A percentile compares a stretch with the other conserved stretches of the same genome.
These are phyloP conservation scores for Gypsophila paniculata DNA, from an alignment of 179 eudicot genomes.

Conservation along the genomic window DNA sequence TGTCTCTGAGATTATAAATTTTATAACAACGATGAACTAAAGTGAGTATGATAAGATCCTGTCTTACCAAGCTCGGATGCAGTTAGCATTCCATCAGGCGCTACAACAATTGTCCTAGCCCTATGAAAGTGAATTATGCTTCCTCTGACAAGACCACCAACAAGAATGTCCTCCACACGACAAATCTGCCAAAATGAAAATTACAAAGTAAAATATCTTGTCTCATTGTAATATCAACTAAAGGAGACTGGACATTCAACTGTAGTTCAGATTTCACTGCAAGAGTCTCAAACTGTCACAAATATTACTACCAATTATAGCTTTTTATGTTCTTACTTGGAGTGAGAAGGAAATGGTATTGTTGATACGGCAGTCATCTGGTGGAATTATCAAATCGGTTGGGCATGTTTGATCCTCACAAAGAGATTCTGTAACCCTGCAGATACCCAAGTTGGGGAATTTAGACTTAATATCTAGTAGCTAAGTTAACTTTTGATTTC, in stretches of 20 bases:
- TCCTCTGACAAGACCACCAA: slow-evolving; percentile 64
- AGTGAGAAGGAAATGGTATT: slow-evolving; percentile 71
- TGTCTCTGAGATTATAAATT: background rate
- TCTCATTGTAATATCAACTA: slow-evolving; percentile 2
- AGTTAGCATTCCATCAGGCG: slow-evolving; percentile 54
- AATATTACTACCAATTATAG: background rate
- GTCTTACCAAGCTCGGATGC: slow-evolving; percentile 74
- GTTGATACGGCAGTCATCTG: slow-evolving; percentile 89
- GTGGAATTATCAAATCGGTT: slow-evolving; percentile 65
- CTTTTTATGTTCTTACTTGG: slow-evolving; percentile 48
- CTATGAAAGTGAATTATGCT: slow-evolving; percentile 81
- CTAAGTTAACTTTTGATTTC: slow-evolving; percentile 5
- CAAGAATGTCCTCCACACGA: slow-evolving; percentile 83
- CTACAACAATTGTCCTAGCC: slow-evolving; percentile 65
- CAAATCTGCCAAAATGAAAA: slow-evolving; percentile 52
- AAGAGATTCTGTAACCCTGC: slow-evolving; percentile 61
- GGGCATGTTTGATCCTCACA: slow-evolving; percentile 73
- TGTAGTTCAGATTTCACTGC: background rate
- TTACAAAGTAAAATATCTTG: slow-evolving; percentile 1
- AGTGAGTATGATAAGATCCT: background rate
- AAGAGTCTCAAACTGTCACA: background rate
- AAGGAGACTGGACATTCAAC: slow-evolving; percentile 6
- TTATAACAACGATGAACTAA: background rate
- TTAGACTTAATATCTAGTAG: background rate
- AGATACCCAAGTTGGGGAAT: slow-evolving; percentile 13